Conservation (phyloP, 441 rosid genomes). For the Arabidopsis hybrid region DNA sequence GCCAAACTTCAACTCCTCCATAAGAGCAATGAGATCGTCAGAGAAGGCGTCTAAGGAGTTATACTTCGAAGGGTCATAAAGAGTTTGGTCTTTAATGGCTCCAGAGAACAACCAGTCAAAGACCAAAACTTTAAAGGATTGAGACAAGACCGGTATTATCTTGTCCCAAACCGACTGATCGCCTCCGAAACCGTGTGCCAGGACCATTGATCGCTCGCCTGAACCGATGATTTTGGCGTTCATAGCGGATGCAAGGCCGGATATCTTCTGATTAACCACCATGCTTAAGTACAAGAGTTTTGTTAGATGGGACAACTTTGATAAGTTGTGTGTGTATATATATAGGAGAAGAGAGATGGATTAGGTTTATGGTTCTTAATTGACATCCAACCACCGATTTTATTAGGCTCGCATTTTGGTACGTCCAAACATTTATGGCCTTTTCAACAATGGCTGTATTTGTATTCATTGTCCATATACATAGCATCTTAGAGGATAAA, state of each 20-base stretch:
- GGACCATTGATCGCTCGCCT: conserved; percentile 55
- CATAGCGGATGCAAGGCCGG: conserved; percentile 61
- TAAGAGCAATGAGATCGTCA: conserved; percentile 60
- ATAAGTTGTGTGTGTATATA: conserved; percentile 30
- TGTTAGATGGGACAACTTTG: conserved; percentile 21
- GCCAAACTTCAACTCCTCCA: conserved; percentile 62
- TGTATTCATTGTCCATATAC: conserved; percentile 35
- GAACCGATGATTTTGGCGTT: conserved; percentile 69
- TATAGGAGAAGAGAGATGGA: conserved; percentile 26
- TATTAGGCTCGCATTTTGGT: conserved; percentile 47
- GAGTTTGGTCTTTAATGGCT: conserved; percentile 59
- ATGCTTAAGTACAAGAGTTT: conserved; percentile 37
- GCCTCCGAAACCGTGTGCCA: conserved; percentile 82
- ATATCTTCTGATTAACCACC: conserved; percentile 46
- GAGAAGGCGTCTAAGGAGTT: conserved; percentile 66
- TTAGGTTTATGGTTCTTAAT: conserved; percentile 41
- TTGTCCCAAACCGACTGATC: conserved; percentile 86
- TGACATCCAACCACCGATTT: conserved; percentile 46
- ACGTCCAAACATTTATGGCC: conserved; percentile 43
- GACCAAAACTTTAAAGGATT: conserved; percentile 55
- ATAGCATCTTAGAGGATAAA: conserved; percentile 32
- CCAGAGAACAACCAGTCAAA: conserved; percentile 89
- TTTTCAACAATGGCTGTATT: conserved; percentile 42
- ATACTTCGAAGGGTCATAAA: conserved; percentile 66
- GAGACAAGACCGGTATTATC: conserved; percentile 57